Evolutionary conservation across 148 eudicot species (phyloP), one percentile per base, ranked within the genome.

Genomic region (Camellia japonica): DNA sequence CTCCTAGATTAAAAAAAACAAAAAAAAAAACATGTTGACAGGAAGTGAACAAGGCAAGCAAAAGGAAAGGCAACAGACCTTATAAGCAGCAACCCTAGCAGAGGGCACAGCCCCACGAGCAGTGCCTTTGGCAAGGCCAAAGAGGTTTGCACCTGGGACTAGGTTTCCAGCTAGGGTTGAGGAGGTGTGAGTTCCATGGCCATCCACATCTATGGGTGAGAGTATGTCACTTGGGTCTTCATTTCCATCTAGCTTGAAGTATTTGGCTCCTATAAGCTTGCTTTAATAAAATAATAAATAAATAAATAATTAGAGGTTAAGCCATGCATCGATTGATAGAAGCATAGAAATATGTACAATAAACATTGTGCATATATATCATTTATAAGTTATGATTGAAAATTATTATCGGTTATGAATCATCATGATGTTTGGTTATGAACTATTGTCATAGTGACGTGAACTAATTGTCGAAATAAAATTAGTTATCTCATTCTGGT

Each of bases 101-200:
- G 87, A 76, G 0, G 95, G 95, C 55, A 92, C 95, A 4, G 89
- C 93, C 20, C 95, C 95, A 16, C 95, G 84, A 19, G 95, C 87
- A 0, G 87, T 89, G 30, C 95, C 95, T 10, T 49, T 71, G 54
- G 91, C 95, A 3, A 90, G 85, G 13, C 95, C 95, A 7, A 18
- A 76, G 59, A 92, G 90, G 49, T 73, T 81, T 43, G 95, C 91
- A 41, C 89, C 85, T 41, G 62, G 83, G 13, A 90, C 82, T 43
- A 63, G 79, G 75, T 65, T 81, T 81, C 95, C 95, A 18, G 90
- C 93, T 46, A 79, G 59, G 38, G 93, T 92, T 47, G 95, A 92
- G 8, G 95, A 90, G 4, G 93, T 90, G 85, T 92, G 95, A n/a
- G 95, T 92, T 49, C 95, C 95, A 54, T 92, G 95, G 52, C 95